Evolutionary conservation across 2,329 filamentous ascomycete genomes (phyloP).

Genomic region (Fusarium sp.): DNA sequence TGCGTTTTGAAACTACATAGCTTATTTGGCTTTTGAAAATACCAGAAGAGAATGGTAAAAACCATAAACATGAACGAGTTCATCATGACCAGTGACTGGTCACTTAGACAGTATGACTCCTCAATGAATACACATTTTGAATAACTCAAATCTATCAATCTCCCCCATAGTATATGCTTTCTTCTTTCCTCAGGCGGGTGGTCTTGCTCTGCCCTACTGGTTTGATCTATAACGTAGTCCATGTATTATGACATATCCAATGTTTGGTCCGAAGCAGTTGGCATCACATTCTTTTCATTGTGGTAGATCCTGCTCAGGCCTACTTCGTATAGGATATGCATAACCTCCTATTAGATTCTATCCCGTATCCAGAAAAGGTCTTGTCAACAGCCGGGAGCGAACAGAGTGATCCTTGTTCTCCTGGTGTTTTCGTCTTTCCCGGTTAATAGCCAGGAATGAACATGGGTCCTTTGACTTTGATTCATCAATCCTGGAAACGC

Average conservation of each 20-base stretch:
- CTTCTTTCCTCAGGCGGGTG: not conserved
- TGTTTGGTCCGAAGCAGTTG: too few relatives aligned
- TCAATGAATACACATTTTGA: constrained; percentile 34
- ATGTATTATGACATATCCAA: not conserved
- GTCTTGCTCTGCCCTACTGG: not conserved
- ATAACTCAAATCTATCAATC: not conserved
- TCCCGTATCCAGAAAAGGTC: not conserved
- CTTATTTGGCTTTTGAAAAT: constrained; percentile 33
- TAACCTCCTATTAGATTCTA: not conserved
- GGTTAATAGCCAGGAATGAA: not conserved
- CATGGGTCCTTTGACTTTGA: not conserved
- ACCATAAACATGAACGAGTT: constrained; percentile 13
- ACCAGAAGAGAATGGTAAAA: constrained; percentile 33
- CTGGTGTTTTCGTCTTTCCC: not conserved
- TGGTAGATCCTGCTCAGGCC: not conserved
- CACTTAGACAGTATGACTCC: constrained; percentile 11
- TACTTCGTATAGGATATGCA: not conserved
- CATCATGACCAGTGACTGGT: constrained; percentile 1
- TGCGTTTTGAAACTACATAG: constrained; percentile 37
- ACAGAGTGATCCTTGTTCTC: not conserved
- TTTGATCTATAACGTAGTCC: not conserved
- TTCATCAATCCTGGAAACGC: not conserved
- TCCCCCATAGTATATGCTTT: not conserved
- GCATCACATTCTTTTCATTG: not conserved
- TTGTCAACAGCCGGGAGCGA: not conserved